phyloP scores from a whole-genome alignment of 345 rosid genomes.

The Syzygium aqueum region DNA sequence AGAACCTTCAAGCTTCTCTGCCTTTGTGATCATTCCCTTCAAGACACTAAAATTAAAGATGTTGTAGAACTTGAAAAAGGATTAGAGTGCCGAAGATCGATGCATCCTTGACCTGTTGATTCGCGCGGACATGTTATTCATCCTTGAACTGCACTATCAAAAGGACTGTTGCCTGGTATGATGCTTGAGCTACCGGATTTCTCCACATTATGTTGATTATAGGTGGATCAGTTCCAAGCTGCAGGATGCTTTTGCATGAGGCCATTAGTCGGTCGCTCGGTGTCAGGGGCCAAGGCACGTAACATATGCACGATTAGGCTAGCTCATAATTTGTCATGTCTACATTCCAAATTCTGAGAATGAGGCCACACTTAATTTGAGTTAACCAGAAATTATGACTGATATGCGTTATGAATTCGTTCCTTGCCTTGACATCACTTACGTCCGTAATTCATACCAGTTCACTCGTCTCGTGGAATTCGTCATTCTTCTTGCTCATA shows the following conservation, averaged over 20 bases:
- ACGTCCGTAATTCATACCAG: background rate
- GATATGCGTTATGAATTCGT: too few relatives aligned
- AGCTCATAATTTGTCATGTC: too few relatives aligned
- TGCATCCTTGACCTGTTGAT: too few relatives aligned
- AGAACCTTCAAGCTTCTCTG: too few relatives aligned
- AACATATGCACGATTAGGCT: slow-evolving; percentile 36
- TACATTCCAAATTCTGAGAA: too few relatives aligned
- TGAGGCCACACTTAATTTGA: background rate
- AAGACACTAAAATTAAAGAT: too few relatives aligned
- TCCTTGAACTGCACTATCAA: slow-evolving; percentile 58
- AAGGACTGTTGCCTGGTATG: slow-evolving; percentile 41
- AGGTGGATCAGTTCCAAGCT: slow-evolving; percentile 46
- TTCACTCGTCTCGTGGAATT: background rate
- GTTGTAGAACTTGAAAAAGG: background rate
- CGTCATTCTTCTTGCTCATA: background rate
- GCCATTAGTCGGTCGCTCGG: slow-evolving; percentile 5
- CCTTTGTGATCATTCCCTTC: too few relatives aligned
- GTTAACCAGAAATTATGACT: background rate
- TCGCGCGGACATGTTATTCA: slow-evolving; percentile 35
- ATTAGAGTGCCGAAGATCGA: background rate
- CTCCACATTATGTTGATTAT: slow-evolving; percentile 72
- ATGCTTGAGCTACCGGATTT: slow-evolving; percentile 49
- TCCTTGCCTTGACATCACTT: background rate
- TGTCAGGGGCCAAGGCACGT: slow-evolving; percentile 43
- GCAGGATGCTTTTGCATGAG: slow-evolving; percentile 54